These are phyloP conservation scores for Ganoderma multipileum DNA, from an alignment of 1,284 basidiomycete species.

Conservation along the genomic window DNA sequence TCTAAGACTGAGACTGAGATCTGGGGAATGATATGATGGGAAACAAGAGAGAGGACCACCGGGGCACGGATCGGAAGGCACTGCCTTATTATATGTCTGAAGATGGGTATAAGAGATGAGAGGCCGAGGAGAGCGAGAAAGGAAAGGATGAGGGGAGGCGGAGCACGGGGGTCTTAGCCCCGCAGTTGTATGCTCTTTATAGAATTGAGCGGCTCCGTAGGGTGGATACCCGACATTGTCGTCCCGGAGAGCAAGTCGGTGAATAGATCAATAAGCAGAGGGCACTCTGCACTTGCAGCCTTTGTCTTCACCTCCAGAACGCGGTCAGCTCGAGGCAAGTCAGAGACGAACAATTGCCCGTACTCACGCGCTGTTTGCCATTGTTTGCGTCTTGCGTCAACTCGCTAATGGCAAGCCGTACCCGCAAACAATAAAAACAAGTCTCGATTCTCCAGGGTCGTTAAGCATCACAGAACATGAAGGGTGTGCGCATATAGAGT, in stretches of 20 bases:
- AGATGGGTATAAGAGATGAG: slow-evolving; percentile 36
- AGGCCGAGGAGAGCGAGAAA: slow-evolving; percentile 32
- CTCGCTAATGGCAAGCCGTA: slow-evolving; percentile 14
- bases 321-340: slow-evolving; percentile 8
- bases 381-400: slow-evolving; percentile 26
- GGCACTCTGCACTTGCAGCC: slow-evolving; percentile 16
- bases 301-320: slow-evolving; percentile 29
- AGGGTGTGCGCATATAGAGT: background rate
- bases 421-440: slow-evolving; percentile 12
- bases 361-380: slow-evolving; percentile 28
- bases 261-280: slow-evolving; percentile 20
- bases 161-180: slow-evolving; percentile 24
- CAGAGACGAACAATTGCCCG: slow-evolving; percentile 28
- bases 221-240: slow-evolving; percentile 32
- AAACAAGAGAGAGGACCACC: slow-evolving; percentile 38
- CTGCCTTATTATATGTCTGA: slow-evolving; percentile 42
- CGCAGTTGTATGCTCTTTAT: slow-evolving; percentile 39
- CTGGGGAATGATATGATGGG: slow-evolving; percentile 17
- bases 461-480: background rate
- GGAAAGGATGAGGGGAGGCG: slow-evolving; percentile 31
- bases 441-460: background rate
- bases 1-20: slow-evolving; percentile 21
- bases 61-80: slow-evolving; percentile 42
- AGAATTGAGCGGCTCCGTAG: slow-evolving; percentile 23
- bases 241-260: slow-evolving; percentile 19